Evolutionary conservation across 768 basidiomycete species (phyloP), one percentile per base, ranked within the genome.

Genomic region (Amanita polypyramis): DNA sequence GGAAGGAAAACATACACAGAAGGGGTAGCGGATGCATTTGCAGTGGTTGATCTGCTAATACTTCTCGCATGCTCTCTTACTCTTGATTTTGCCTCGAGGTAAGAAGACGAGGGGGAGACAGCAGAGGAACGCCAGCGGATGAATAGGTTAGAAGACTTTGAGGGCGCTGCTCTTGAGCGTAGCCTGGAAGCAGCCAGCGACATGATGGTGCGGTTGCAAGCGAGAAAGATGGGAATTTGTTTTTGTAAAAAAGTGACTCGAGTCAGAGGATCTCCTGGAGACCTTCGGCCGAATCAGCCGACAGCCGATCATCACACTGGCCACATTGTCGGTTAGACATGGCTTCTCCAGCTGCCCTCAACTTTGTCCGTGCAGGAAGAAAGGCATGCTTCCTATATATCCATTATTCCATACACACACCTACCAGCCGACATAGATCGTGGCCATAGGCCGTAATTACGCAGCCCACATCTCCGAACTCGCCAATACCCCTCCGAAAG

Each of bases 371-470:
- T 6, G 20, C 21, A 6, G 49, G 49, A 4, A 50, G 43, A 50
- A 50, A 50, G 41, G 49, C 42, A 25, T 5, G 3, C 14, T 9
- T 14, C 1, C 37, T 32, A n/a, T n/a, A n/a, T n/a, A n/a, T n/a
- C n/a, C n/a, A n/a, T n/a, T n/a, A n/a, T n/a, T n/a, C 33, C 17
- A 45, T 30, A 20, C n/a, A 9, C 44, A 39, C 27, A 41, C 30
- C 20, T 8, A 14, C 30, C 20, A 5, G 4, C 2, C 11, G 20
- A 4, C 40, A 36, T 46, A 92, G 86, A 94, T 97, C 56, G 84
- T 97, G 30, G 94, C 92, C 30, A 97, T 98, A 51, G 95, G 95
- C 29, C 79, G 95, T 51, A 97, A 96, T 70, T 96, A 95, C 63
- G 79, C 76, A 4, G 87, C 87, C 29, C 94, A 96, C 55, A 82